phyloP scores from a whole-genome alignment of 106 monocot genomes.

The Dioscorea alata region DNA sequence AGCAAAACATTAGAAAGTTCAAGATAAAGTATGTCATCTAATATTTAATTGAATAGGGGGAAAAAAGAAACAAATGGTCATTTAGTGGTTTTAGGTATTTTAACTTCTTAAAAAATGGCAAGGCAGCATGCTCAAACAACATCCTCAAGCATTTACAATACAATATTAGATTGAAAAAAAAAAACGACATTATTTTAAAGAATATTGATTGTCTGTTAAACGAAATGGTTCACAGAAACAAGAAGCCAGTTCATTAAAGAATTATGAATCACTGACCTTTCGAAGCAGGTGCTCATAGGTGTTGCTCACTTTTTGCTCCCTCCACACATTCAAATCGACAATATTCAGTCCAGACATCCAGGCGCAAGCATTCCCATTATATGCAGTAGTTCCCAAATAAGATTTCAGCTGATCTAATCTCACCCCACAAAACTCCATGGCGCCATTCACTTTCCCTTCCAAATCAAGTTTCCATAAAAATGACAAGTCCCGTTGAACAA shows the following conservation, averaged over 20 bases:
- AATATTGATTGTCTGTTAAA: no score
- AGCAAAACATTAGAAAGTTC: background rate
- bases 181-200: no score
- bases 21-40: no score
- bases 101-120: no score
- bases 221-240: no score
- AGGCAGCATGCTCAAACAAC: no score
- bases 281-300: constrained; percentile 33
- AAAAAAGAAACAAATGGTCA: background rate
- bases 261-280: constrained; percentile 24
- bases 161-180: no score
- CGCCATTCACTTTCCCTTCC: constrained; percentile 67
- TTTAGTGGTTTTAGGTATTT: no score
- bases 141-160: no score
- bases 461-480: constrained; percentile 61
- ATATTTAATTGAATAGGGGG: background rate
- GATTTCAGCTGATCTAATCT: constrained; percentile 41
- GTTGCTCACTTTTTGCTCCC: constrained; percentile 37
- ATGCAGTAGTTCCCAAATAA: constrained; percentile 20
- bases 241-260: no score
- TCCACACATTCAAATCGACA: constrained; percentile 64
- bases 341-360: constrained; percentile 75
- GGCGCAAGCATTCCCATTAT: constrained; percentile 35
- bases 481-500: constrained; percentile 56
- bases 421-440: constrained; percentile 41